These are phyloP conservation scores for Margaritispora aquatica DNA, from an alignment of 495 filamentous ascomycete species.

Conservation along the genomic window DNA sequence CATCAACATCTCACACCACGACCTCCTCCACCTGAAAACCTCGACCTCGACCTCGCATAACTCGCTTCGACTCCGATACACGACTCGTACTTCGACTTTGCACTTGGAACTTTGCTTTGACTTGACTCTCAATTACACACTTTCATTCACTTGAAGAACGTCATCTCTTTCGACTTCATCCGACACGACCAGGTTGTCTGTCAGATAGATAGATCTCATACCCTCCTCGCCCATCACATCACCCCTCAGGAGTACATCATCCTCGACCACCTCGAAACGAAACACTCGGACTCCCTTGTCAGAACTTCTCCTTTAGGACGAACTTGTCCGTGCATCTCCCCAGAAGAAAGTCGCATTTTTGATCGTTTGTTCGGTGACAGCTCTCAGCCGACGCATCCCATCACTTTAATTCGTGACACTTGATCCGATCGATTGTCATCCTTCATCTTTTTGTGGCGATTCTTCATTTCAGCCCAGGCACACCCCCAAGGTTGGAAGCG, in stretches of 20 bases:
- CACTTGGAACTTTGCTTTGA: background rate
- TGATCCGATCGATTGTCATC: background rate
- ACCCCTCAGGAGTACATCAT: slow-evolving; percentile 20
- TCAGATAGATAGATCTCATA: background rate
- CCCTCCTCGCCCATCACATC: slow-evolving; percentile 2
- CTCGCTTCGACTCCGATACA: too few relatives aligned
- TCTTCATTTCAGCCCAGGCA: background rate
- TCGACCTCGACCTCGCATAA: too few relatives aligned
- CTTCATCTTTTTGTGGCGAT: too few relatives aligned
- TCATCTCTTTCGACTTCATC: background rate
- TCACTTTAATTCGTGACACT: background rate
- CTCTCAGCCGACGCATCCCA: background rate
- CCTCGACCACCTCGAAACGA: slow-evolving; percentile 18
- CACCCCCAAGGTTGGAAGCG: background rate
- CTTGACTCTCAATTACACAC: background rate
- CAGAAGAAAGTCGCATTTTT: background rate
- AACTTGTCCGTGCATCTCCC: background rate
- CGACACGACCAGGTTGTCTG: slow-evolving; percentile 2
- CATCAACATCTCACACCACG: background rate
- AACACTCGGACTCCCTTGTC: slow-evolving; percentile 14
- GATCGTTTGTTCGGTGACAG: background rate
- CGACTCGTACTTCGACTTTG: too few relatives aligned
- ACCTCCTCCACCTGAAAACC: background rate
- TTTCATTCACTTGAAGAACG: background rate
- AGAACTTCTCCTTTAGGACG: background rate